Conservation (phyloP, 495 filamentous ascomycete species). For the Bathelium albidoporum region DNA sequence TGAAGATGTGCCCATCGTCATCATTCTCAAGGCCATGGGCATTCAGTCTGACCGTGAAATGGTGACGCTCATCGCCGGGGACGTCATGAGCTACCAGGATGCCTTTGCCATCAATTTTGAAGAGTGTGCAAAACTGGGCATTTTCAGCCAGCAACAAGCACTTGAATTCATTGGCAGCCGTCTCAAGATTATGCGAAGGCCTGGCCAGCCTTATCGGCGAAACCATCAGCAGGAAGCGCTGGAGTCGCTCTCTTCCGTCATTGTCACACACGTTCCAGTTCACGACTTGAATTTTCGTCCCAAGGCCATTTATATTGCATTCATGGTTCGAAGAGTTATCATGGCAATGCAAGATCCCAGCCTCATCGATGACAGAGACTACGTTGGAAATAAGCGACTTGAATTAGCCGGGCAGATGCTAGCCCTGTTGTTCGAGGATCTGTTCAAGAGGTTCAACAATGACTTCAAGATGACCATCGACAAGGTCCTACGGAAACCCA, state of each 20-base stretch:
- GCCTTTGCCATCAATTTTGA: conserved; percentile 92
- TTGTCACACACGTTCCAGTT: conserved; percentile 90
- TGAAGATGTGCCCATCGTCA: conserved; percentile 85
- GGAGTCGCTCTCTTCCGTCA: conserved; percentile 80
- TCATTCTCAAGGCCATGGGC: conserved; percentile 87
- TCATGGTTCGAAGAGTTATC: conserved; percentile 87
- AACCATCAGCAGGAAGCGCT: conserved; percentile 79
- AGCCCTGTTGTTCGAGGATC: conserved; percentile 90
- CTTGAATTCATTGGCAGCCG: conserved; percentile 78
- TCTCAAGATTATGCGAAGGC: conserved; percentile 71
- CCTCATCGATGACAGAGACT: conserved; percentile 90
- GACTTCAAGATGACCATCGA: conserved; percentile 85
- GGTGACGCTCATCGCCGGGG: conserved; percentile 72
- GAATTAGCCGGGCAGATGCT: conserved; percentile 91
- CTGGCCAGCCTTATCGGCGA: conserved; percentile 41
- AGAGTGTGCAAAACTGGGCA: conserved; percentile 65
- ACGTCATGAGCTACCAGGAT: conserved; percentile 79
- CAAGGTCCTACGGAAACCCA: conserved; percentile 82
- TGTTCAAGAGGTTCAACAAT: conserved; percentile 88
- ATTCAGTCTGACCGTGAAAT: conserved; percentile 92
- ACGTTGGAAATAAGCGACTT: conserved; percentile 92
- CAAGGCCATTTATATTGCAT: conserved; percentile 88
- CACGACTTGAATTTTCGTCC: conserved; percentile 82
- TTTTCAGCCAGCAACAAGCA: conserved; percentile 89
- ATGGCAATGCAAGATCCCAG: conserved; percentile 84